Evolutionary conservation across 1,284 basidiomycete species (phyloP).

Genomic region (Ceratobasidium sp.): DNA sequence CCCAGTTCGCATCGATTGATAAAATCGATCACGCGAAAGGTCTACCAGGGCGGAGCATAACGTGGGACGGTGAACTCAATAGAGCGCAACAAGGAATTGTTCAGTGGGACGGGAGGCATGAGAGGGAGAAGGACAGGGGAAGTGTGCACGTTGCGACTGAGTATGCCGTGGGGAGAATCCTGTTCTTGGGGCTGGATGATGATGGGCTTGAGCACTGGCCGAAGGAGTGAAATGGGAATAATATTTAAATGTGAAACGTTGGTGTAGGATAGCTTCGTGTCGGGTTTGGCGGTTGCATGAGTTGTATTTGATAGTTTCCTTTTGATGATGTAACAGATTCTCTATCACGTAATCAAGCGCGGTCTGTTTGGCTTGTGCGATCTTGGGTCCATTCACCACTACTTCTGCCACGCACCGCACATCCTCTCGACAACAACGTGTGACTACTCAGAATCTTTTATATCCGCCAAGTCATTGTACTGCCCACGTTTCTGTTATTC

Average conservation of each 20-base stretch:
- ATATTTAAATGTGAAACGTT: neutral
- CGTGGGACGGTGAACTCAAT: neutral
- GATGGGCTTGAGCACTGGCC: conserved; percentile 7
- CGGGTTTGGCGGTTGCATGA: too few species aligned
- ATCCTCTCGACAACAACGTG: too few species aligned
- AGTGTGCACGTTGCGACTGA: neutral
- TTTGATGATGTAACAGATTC: neutral
- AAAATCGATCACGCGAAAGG: neutral
- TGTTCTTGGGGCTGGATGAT: conserved; percentile 23
- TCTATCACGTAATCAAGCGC: neutral
- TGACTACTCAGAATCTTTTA: too few species aligned
- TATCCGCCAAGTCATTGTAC: too few species aligned
- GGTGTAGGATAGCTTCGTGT: neutral
- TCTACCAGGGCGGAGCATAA: neutral
- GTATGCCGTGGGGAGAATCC: neutral
- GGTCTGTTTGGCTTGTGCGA: neutral
- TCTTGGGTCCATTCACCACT: neutral
- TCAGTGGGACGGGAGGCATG: neutral
- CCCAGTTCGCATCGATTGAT: neutral
- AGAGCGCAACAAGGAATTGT: neutral
- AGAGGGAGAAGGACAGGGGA: neutral
- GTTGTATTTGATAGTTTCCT: neutral
- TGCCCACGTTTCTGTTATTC: too few species aligned
- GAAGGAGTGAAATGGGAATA: neutral
- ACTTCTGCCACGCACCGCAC: too few species aligned